Conservation (phyloP, 2,329 filamentous ascomycete genomes). For the Microascus cirrosus region DNA sequence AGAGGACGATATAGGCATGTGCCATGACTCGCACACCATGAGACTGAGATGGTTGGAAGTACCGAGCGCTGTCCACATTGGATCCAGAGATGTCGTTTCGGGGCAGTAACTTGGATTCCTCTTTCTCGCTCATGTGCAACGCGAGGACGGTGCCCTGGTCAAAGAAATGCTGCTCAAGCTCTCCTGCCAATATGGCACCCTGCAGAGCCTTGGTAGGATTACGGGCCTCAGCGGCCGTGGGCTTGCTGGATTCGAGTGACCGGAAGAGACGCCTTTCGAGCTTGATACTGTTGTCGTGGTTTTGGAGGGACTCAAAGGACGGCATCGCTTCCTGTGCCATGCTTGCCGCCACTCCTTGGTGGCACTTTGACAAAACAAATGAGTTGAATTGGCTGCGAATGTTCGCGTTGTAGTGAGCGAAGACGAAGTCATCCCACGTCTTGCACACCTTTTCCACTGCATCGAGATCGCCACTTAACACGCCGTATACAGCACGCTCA, state of each 20-base stretch:
- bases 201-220: constrained; percentile 66
- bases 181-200: constrained; percentile 59
- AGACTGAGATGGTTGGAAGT: constrained; percentile 44
- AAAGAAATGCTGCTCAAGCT: constrained; percentile 44
- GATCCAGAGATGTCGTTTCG: constrained; percentile 17
- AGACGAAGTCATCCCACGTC: constrained; percentile 78
- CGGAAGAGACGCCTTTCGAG: constrained; percentile 49
- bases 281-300: constrained; percentile 42
- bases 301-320: constrained; percentile 53
- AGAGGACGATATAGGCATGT: constrained; percentile 53
- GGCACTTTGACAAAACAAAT: constrained; percentile 48
- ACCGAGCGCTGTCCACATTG: constrained; percentile 29
- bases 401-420: constrained; percentile 79
- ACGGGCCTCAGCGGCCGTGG: constrained; percentile 46
- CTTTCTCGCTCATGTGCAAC: constrained; percentile 19
- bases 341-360: constrained; percentile 39
- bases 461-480: constrained; percentile 74
- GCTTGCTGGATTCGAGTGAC: constrained; percentile 43
- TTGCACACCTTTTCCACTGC: constrained; percentile 68
- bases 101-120: constrained; percentile 14
- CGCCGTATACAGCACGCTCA: constrained; percentile 80
- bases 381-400: constrained; percentile 69
- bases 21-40: constrained; percentile 57
- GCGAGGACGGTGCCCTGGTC: constrained; percentile 45
- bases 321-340: constrained; percentile 44